Percentiles rank a stretch among this genome's conserved stretches.
These are phyloP conservation scores for Nissolia schottii DNA, from an alignment of 306 rosid genomes.

Conservation along the genomic window DNA sequence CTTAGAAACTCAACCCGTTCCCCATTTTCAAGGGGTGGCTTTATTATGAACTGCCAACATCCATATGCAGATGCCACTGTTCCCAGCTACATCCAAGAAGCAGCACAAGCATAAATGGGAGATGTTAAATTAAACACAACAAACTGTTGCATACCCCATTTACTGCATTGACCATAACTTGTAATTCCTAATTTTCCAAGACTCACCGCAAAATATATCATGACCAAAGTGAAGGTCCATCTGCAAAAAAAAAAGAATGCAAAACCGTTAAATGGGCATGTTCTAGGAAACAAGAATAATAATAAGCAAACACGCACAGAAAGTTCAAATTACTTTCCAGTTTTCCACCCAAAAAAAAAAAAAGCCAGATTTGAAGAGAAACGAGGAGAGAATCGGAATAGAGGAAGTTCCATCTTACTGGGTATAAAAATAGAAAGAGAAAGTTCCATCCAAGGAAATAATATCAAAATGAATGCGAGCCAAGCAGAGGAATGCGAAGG, in stretches of 20 bases:
- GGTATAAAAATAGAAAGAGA: slow-evolving; percentile 34
- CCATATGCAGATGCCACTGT: slow-evolving; percentile 70
- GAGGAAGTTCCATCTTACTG: slow-evolving; percentile 28
- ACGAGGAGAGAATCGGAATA: too few species aligned
- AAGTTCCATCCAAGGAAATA: slow-evolving; percentile 17
- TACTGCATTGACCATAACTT: neutral
- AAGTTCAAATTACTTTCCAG: neutral
- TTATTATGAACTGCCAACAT: slow-evolving; percentile 45
- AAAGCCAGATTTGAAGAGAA: neutral
- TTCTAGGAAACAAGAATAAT: neutral
- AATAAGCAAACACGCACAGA: neutral
- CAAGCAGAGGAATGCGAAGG: slow-evolving; percentile 31
- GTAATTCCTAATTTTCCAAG: neutral
- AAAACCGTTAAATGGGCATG: slow-evolving; percentile 1
- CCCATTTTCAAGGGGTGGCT: slow-evolving; percentile 25
- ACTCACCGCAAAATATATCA: slow-evolving; percentile 70
- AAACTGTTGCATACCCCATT: neutral
- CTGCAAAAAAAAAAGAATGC: slow-evolving; percentile 48
- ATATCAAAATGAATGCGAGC: slow-evolving; percentile 20
- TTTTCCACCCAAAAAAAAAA: neutral
- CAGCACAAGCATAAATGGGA: neutral
- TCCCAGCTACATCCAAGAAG: slow-evolving; percentile 45
- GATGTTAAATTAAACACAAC: neutral
- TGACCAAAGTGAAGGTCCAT: slow-evolving; percentile 79
- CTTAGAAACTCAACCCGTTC: slow-evolving; percentile 26